Conservation (phyloP, 140 eudicot species). For the Oenanthe javanica region DNA sequence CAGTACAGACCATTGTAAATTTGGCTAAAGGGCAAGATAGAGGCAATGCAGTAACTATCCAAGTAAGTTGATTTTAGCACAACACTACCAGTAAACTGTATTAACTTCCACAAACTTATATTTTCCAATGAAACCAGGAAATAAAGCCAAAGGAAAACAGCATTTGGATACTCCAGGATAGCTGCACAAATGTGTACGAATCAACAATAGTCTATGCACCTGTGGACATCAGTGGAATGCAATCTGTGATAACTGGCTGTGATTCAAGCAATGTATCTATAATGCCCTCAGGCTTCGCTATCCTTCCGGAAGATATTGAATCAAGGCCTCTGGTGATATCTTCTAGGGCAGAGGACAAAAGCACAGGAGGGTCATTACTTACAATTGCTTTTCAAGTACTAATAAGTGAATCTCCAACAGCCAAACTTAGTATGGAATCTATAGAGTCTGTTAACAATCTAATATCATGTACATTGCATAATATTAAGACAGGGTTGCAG, state of each 20-base stretch:
- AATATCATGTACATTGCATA: conserved; percentile 61
- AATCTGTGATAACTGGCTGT: conserved; percentile 80
- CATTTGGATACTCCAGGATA: conserved; percentile 83
- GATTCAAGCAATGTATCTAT: conserved; percentile 69
- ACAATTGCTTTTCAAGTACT: conserved; percentile 83
- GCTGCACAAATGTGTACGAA: conserved; percentile 68
- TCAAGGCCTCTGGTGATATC: conserved; percentile 72
- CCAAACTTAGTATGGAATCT: conserved; percentile 58
- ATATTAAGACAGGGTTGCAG: conserved; percentile 61
- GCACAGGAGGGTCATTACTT: conserved; percentile 61
- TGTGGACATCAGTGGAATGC: conserved; percentile 59
- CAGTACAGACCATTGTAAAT: conserved; percentile 55
- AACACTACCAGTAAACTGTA: neutral
- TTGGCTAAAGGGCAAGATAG: conserved; percentile 82
- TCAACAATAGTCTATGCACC: conserved; percentile 87
- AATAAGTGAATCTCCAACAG: conserved; percentile 47
- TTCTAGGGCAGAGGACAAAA: conserved; percentile 48
- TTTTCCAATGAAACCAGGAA: conserved; percentile 29
- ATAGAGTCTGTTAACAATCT: conserved; percentile 69
- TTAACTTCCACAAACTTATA: neutral
- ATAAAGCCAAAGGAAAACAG: conserved; percentile 51
- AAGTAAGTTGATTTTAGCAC: conserved; percentile 36
- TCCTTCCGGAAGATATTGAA: conserved; percentile 81
- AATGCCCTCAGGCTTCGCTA: conserved; percentile 84
- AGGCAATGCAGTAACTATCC: conserved; percentile 71